These are phyloP conservation scores for Lactarius trivialis DNA, from an alignment of 768 basidiomycete species.

Conservation along the genomic window DNA sequence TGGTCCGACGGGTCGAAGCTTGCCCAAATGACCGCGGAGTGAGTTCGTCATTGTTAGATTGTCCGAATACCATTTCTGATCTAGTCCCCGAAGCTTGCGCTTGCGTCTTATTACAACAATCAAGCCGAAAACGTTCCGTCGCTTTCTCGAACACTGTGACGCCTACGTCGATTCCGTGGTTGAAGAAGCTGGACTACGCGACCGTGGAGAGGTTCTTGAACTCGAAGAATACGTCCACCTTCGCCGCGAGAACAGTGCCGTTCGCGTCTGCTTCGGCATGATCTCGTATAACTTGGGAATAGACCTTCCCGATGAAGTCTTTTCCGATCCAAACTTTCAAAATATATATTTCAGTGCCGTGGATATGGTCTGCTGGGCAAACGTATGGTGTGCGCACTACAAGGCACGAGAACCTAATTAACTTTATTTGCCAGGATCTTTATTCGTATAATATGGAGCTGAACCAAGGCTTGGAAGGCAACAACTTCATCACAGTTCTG, in stretches of 20 bases:
- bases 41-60: constrained; percentile 24
- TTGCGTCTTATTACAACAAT: constrained; percentile 38
- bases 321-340: constrained; percentile 48
- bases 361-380: constrained; percentile 66
- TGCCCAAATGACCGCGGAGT: constrained; percentile 57
- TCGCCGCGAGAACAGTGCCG: constrained; percentile 65
- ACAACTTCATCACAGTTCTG: constrained; percentile 64
- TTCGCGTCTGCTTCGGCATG: constrained; percentile 55
- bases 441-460: constrained; percentile 74
- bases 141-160: constrained; percentile 48
- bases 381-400: constrained; percentile 31
- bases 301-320: constrained; percentile 57
- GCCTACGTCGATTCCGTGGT: constrained; percentile 53
- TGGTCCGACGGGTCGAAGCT: constrained; percentile 54
- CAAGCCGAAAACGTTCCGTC: constrained; percentile 41
- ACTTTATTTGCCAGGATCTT: constrained; percentile 41
- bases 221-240: constrained; percentile 47
- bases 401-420: neutral
- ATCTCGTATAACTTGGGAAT: constrained; percentile 55
- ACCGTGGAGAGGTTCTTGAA: constrained; percentile 48
- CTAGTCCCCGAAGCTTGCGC: constrained; percentile 42
- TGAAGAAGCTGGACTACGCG: constrained; percentile 56
- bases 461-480: constrained; percentile 53
- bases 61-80: neutral
- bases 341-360: constrained; percentile 51